Conservation (phyloP, 805 yeast genomes). For the Saccharomycopsis sp. region DNA sequence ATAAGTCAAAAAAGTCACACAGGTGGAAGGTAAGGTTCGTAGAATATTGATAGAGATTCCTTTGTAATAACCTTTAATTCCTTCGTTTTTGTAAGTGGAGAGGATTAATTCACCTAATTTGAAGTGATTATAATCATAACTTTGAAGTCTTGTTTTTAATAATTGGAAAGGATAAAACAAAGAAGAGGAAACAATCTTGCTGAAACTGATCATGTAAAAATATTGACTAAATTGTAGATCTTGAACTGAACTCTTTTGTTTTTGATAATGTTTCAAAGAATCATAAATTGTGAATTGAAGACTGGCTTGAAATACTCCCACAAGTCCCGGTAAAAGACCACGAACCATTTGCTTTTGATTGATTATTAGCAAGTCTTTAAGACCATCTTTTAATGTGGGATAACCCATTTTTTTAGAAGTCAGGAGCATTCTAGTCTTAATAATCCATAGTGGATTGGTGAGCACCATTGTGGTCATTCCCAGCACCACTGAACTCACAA, state of each 20-base stretch:
- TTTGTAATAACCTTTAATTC: constrained; percentile 64
- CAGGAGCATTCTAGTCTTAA: constrained; percentile 80
- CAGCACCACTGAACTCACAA: constrained; percentile 51
- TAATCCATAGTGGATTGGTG: constrained; percentile 93
- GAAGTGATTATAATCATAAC: constrained; percentile 20
- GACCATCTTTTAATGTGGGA: constrained; percentile 47
- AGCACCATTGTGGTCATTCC: constrained; percentile 66
- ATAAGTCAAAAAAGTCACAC: constrained; percentile 79
- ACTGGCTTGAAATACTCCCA: constrained; percentile 85
- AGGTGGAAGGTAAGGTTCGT: constrained; percentile 87
- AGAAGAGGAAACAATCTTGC: constrained; percentile 60
- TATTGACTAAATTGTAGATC: constrained; percentile 43
- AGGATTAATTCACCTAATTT: not conserved
- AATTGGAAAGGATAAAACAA: constrained; percentile 80
- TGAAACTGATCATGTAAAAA: constrained; percentile 51
- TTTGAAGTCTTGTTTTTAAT: constrained; percentile 66
- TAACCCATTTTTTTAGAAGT: constrained; percentile 41
- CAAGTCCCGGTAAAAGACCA: constrained; percentile 62
- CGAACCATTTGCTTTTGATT: no score
- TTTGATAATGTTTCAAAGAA: constrained; percentile 41
- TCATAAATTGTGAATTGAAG: constrained; percentile 83
- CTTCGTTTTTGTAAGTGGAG: constrained; percentile 29
- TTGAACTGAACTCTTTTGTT: constrained; percentile 17
- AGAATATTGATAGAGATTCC: constrained; percentile 72
- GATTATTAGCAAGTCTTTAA: no score